Base-by-base conservation (phyloP, 176 grass and related monocot genomes). In the Pharus latifolius region DNA sequence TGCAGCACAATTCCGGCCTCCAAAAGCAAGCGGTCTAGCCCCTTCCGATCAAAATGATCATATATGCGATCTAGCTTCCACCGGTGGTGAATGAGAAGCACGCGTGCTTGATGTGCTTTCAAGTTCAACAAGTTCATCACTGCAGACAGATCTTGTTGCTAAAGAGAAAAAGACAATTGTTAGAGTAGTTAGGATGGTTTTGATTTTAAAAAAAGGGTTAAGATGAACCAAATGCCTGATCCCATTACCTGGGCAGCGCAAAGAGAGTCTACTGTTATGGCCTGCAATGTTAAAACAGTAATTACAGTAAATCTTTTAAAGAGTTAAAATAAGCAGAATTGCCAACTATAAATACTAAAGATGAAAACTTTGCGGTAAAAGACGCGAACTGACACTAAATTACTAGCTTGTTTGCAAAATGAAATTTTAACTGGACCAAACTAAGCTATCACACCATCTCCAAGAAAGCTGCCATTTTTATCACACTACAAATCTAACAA, bases 91-190 rank as follows among this genome's bases (percentile, higher is more conserved):
- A 82, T 89, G 43, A 89, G 74, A 20, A 89, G 78, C 9, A 67
- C 0, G n/a, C 78, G 77, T 0, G 87, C 87, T 5, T 89, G 78
- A 16, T 85, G 55, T 69, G 81, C 73, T 33, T 85, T 89, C 63
- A 89, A 45, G 20, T 65, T 26, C 37, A 89, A 50, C 78, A 89
- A 81, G 51, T 74, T 77, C 78, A 78, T 89, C 19, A 89, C 78
- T 2, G 34, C 69, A 14, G 41, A 68, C 28, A 85, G 26, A 28
- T 85, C 78, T 46, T 78, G 38, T 58, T 85, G 65, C 87, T 89
- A 67, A 32, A 10, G 30, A 8, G 38, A 56, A 35, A 19, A 56
- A 8, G 11, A 48, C 72, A 78, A 31, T 1, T 30, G 17, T 5
- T 14, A 38, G 23, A 48, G 27, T 20, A 48, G 0, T 46, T 46